A percentile compares a stretch with the other conserved stretches of the same genome.
phyloP scores from a whole-genome alignment of 306 rosid genomes.

The Cercis canadensis region DNA sequence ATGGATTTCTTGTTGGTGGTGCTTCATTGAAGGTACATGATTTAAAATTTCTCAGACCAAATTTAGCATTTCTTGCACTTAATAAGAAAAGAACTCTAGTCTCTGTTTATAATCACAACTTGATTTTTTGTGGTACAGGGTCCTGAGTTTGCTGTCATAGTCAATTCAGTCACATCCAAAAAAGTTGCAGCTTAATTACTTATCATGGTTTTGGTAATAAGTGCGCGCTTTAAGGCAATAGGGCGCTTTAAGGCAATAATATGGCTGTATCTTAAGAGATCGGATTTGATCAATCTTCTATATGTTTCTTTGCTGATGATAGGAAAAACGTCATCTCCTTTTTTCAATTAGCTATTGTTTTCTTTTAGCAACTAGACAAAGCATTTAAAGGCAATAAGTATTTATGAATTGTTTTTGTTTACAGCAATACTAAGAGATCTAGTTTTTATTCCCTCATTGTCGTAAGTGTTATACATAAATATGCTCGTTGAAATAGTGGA shows the following conservation, averaged over 20 bases:
- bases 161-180: slow-evolving; percentile 65
- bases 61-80: neutral
- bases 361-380: slow-evolving; percentile 38
- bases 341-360: slow-evolving; percentile 49
- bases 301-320: slow-evolving; percentile 29
- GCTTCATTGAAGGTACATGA: slow-evolving; percentile 87
- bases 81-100: neutral
- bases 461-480: no score
- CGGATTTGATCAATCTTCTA: slow-evolving; percentile 39
- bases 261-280: slow-evolving; percentile 24
- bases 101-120: slow-evolving; percentile 17
- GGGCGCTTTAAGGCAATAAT: no score
- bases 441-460: neutral
- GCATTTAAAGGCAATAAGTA: slow-evolving; percentile 42
- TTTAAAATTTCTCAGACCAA: slow-evolving; percentile 22
- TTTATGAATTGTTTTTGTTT: slow-evolving; percentile 26
- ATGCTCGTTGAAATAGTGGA: no score
- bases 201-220: slow-evolving; percentile 4
- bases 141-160: slow-evolving; percentile 78
- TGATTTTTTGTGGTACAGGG: slow-evolving; percentile 62
- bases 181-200: slow-evolving; percentile 60
- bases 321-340: slow-evolving; percentile 37
- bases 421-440: neutral
- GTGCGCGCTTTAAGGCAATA: slow-evolving; percentile 46
- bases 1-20: slow-evolving; percentile 98